Evolutionary conservation across 164 flowering plant species (phyloP).

Genomic region (Hamamelis virginiana): DNA sequence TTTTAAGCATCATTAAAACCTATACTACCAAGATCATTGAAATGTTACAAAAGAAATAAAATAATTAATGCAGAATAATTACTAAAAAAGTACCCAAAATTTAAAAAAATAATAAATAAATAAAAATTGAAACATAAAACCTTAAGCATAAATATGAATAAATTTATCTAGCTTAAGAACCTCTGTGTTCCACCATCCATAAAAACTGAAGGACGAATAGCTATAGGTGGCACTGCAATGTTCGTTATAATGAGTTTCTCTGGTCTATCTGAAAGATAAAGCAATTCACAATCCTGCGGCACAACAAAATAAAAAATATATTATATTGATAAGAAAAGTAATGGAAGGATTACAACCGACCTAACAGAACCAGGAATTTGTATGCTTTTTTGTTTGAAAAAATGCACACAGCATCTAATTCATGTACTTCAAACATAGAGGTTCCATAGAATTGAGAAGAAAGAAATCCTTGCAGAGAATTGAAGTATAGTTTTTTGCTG

Average conservation of each 20-base stretch:
- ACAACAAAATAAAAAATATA: conserved; percentile 2
- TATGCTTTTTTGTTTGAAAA: too few relatives aligned
- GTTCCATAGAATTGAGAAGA: background rate
- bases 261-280: conserved; percentile 73
- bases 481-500: too few relatives aligned
- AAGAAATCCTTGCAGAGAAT: background rate
- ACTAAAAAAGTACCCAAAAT: background rate
- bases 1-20: conserved; percentile 3
- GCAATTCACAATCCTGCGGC: conserved; percentile 86
- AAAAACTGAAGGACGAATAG: conserved; percentile 85
- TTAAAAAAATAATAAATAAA: background rate
- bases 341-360: background rate
- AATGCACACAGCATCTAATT: too few relatives aligned
- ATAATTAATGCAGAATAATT: background rate
- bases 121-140: background rate
- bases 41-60: background rate
- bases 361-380: too few relatives aligned
- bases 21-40: background rate
- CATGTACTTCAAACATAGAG: background rate
- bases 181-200: conserved; percentile 62
- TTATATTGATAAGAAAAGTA: conserved; percentile 4
- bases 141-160: background rate
- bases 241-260: conserved; percentile 75
- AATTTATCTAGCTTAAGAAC: conserved; percentile 24
- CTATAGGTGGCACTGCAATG: conserved; percentile 82